Conservation (phyloP, 1,284 basidiomycete genomes). For the Leccinum fuscescens region DNA sequence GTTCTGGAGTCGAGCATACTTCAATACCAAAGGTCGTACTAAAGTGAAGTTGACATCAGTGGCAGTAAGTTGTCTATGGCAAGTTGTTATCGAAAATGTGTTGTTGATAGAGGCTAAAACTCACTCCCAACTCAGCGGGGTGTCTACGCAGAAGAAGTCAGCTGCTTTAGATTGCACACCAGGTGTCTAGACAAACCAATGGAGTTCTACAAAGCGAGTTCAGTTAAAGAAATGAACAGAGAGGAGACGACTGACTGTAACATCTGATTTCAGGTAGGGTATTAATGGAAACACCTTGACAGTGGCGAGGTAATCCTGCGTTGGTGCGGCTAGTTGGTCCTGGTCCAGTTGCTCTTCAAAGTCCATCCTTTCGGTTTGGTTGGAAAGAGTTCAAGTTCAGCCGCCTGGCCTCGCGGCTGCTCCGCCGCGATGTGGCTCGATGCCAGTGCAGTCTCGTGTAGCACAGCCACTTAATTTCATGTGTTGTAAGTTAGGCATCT, state of each 20-base stretch:
- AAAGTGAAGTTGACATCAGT: slow-evolving; percentile 84
- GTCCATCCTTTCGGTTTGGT: slow-evolving; percentile 41
- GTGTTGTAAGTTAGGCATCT: too few relatives aligned
- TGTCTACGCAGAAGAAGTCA: slow-evolving; percentile 48
- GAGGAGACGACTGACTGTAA: slow-evolving; percentile 48
- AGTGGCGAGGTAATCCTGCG: slow-evolving; percentile 53
- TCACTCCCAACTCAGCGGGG: slow-evolving; percentile 79
- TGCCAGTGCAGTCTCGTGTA: background rate
- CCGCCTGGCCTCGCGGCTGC: background rate
- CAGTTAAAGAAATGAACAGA: slow-evolving; percentile 3
- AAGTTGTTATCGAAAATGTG: background rate
- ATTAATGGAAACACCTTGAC: slow-evolving; percentile 77
- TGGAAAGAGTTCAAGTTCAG: background rate
- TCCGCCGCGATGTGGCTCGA: background rate
- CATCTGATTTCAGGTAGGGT: slow-evolving; percentile 64
- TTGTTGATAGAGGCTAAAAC: slow-evolving; percentile 32
- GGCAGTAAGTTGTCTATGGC: slow-evolving; percentile 67
- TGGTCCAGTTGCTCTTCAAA: slow-evolving; percentile 42
- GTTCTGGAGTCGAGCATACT: slow-evolving; percentile 74
- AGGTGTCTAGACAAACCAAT: slow-evolving; percentile 23
- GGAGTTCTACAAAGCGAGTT: slow-evolving; percentile 19
- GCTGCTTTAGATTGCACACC: background rate
- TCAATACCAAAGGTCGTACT: slow-evolving; percentile 76
- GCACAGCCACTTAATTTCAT: background rate
- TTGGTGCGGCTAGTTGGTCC: slow-evolving; percentile 46